Base-by-base conservation (phyloP, 805 yeast genomes). In the Starmerella apis region DNA sequence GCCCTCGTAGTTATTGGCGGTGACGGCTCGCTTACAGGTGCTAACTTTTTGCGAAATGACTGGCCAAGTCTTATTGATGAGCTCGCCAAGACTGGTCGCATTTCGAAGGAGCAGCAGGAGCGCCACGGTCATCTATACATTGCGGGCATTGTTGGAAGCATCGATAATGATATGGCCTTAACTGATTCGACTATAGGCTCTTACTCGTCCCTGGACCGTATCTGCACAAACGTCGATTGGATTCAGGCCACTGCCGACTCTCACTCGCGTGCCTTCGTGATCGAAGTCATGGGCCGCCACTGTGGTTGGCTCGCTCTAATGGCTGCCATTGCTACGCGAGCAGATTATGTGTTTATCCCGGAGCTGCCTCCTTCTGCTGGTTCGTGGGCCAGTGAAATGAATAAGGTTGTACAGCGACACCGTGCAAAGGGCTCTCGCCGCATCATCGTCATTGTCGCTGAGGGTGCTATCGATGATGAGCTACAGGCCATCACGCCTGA, bases 271-370 rank as follows among this genome's bases (percentile, higher is more conserved):
- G 98, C 98, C 7, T 92, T 92, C 66, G 96, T 92, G 39, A 84
- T 92, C 52, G 98, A 92, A 67, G 98, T 92, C 36, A 92, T 92
- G 98, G 98, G 98, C 55, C 80, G 98, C 64, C 96, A 92, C 67
- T 92, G 98, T 74, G 98, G 98, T 56, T 92, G 98, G 98, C 76
- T 92, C 60, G 97, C 94, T 1, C 72, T 92, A 59, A 88, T 87
- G 92, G 94, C 98, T 3, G 98, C 97, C 63, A 81, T 90, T 54
- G 87, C 97, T 39, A 86, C 96, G 25, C 84, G 92, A 61, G 97
- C 98, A 2, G 98, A 92, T 69, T 87, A 79, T 65, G 83, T 87
- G 52, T 81, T 92, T 61, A 83, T 92, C 57, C 98, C 98, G 30
- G 98, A 92, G 70, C 80, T 81, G 68, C 96, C 98, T 4, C 85